Evolutionary conservation across 768 basidiomycete genomes (phyloP).

Genomic region (Collybiopsis luxurians): DNA sequence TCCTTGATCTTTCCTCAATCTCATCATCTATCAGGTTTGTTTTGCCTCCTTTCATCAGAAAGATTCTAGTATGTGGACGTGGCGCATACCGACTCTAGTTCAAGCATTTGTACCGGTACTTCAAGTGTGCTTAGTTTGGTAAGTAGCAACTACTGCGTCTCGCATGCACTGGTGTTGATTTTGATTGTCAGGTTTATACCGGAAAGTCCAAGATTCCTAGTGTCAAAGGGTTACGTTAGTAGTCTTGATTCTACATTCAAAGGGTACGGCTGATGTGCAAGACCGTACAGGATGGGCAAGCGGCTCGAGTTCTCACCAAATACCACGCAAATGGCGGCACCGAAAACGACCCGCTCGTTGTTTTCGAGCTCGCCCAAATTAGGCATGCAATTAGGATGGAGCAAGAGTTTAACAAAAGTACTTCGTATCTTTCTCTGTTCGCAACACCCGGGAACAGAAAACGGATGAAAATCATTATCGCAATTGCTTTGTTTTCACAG

Average conservation of each 20-base stretch:
- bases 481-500: conserved; percentile 68
- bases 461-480: conserved; percentile 66
- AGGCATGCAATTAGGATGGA: conserved; percentile 65
- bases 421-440: conserved; percentile 53
- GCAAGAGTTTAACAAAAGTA: conserved; percentile 45
- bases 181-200: conserved; percentile 52
- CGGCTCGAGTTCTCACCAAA: conserved; percentile 58
- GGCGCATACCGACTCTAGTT: conserved; percentile 63
- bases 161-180: not conserved
- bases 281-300: conserved; percentile 47
- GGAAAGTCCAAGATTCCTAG: conserved; percentile 66
- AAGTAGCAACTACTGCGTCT: conserved; percentile 11
- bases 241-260: not conserved
- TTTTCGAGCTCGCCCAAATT: conserved; percentile 64
- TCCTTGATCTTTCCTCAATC: not conserved
- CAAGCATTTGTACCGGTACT: conserved; percentile 58
- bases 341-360: conserved; percentile 56
- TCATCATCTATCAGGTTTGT: conserved; percentile 29
- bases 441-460: conserved; percentile 64
- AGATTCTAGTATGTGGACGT: conserved; percentile 48
- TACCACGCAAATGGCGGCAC: conserved; percentile 68
- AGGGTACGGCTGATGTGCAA: not conserved
- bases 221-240: conserved; percentile 56
- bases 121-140: conserved; percentile 57
- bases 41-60: conserved; percentile 38